Base-by-base conservation (phyloP, 805 yeast species). In the Metschnikowia lachancei region DNA sequence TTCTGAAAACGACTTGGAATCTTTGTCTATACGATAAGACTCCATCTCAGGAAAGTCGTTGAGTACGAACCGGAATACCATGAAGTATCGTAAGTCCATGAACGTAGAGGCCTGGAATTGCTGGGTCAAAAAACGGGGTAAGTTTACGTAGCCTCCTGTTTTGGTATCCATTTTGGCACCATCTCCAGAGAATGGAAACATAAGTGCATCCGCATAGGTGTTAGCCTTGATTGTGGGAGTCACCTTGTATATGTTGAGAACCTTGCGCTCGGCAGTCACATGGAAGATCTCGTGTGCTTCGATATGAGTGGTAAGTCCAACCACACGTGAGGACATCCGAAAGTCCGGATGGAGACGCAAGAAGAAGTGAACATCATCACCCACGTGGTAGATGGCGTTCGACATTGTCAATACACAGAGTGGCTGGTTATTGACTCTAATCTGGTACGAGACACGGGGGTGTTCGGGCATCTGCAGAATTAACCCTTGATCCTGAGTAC, bases 241-340 rank as follows among this genome's bases (percentile, higher is more conserved):
- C 14, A 70, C 73, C 42, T 64, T 60, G 54, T 67, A 70, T 10
- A 56, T 46, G 43, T 71, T 65, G 14, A 58, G 42, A 33, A 48
- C 22, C 29, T 51, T 51, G 26, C 55, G 46, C 28, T 37, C 41
- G 16, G 40, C 45, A 9, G 35, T 45, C 13, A 53, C 17, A 47
- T 70, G 72, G 52, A 61, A 70, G 3, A 55, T 41, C 45, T 72
- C 76, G 43, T 67, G 69, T 10, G 74, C 75, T 50, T 70, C 76
- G n/a, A 70, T 38, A 46, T 65, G 67, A 9, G 55, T 59, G 4
- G 66, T 56, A 19, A 62, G 46, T 1, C 76, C 76, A 1, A 62
- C 66, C 5, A 70, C 61, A 33, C 60, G 62, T 1, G 66, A 55
- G 6, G 43, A 14, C 12, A 20, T 45, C 3, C 39, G 44, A 22